Evolutionary conservation across 2,329 filamentous ascomycete species (phyloP).

Genomic region (Clonostachys byssicola): DNA sequence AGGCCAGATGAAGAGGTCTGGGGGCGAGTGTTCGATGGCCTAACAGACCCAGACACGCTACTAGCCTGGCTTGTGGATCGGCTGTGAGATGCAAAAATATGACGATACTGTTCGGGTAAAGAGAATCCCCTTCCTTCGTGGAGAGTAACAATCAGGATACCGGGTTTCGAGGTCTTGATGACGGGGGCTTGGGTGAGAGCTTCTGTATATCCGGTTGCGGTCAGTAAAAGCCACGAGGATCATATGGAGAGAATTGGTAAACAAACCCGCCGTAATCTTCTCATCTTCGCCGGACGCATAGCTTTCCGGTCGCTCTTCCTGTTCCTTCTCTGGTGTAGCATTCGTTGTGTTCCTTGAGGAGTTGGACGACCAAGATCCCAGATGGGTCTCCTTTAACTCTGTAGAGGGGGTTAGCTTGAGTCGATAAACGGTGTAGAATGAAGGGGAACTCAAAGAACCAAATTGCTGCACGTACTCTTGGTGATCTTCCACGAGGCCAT

Average conservation of each 20-base stretch:
- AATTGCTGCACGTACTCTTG: slow-evolving; percentile 41
- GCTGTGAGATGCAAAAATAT: slow-evolving; percentile 68
- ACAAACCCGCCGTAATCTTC: slow-evolving; percentile 58
- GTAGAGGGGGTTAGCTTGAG: slow-evolving; percentile 11
- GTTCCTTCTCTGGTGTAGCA: slow-evolving; percentile 74
- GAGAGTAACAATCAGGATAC: slow-evolving; percentile 93
- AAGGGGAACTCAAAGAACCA: background rate
- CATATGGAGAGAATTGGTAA: slow-evolving; percentile 60
- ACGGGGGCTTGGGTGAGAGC: slow-evolving; percentile 70
- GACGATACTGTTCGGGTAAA: slow-evolving; percentile 81
- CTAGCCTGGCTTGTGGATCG: slow-evolving; percentile 72
- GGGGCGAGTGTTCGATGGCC: slow-evolving; percentile 63
- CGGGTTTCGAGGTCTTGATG: slow-evolving; percentile 72
- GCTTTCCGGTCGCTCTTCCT: slow-evolving; percentile 50
- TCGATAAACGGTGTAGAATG: background rate
- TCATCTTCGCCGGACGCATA: slow-evolving; percentile 43
- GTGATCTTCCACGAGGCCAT: slow-evolving; percentile 60
- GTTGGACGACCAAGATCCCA: slow-evolving; percentile 75
- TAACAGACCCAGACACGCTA: slow-evolving; percentile 45
- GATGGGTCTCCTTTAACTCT: slow-evolving; percentile 94
- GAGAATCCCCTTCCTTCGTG: slow-evolving; percentile 91
- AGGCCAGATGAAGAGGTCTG: slow-evolving; percentile 85
- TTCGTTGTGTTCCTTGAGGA: slow-evolving; percentile 92
- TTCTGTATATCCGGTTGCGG: slow-evolving; percentile 70
- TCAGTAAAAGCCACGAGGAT: too few species aligned